Evolutionary conservation across 768 basidiomycete species (phyloP).

Genomic region (Daedaleopsis sinensis): DNA sequence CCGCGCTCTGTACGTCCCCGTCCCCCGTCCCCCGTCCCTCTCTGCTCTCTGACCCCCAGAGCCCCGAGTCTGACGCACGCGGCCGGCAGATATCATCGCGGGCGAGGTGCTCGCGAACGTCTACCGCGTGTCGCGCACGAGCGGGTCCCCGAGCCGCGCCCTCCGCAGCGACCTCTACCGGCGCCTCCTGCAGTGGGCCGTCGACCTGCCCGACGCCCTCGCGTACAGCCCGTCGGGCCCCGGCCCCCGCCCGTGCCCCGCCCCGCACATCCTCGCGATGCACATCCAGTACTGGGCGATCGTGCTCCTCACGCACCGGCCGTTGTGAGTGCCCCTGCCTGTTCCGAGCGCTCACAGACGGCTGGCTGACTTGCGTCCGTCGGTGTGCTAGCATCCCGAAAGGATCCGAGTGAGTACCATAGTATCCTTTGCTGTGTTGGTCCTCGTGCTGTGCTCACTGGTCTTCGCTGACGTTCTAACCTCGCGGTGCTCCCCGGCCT

Average conservation of each 20-base stretch:
- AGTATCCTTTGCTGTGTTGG: too few relatives aligned
- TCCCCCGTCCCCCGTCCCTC: neutral
- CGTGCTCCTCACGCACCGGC: conserved; percentile 72
- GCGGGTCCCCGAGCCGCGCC: conserved; percentile 46
- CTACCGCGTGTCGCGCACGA: conserved; percentile 65
- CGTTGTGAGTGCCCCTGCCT: conserved; percentile 61
- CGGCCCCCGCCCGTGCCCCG: conserved; percentile 55
- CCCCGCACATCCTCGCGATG: conserved; percentile 67
- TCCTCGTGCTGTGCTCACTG: neutral
- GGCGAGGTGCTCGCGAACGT: conserved; percentile 67
- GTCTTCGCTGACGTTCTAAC: neutral
- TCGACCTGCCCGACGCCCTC: conserved; percentile 65
- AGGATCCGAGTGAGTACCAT: conserved; percentile 59
- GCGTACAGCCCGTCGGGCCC: conserved; percentile 54
- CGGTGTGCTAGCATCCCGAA: conserved; percentile 62
- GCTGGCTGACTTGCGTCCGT: conserved; percentile 14
- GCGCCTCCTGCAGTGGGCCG: conserved; percentile 75
- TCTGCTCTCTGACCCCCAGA: neutral
- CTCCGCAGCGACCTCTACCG: conserved; percentile 54
- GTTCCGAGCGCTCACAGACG: neutral
- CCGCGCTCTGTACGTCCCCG: conserved; percentile 55
- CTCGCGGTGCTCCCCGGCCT: neutral
- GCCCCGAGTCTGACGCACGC: neutral
- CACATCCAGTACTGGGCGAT: conserved; percentile 80
- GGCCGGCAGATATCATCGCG: conserved; percentile 56